A percentile compares a stretch with the other conserved stretches of the same genome.
Evolutionary conservation across 1,284 basidiomycete species (phyloP).

Genomic region (Pseudozyma tsukubaensis): DNA sequence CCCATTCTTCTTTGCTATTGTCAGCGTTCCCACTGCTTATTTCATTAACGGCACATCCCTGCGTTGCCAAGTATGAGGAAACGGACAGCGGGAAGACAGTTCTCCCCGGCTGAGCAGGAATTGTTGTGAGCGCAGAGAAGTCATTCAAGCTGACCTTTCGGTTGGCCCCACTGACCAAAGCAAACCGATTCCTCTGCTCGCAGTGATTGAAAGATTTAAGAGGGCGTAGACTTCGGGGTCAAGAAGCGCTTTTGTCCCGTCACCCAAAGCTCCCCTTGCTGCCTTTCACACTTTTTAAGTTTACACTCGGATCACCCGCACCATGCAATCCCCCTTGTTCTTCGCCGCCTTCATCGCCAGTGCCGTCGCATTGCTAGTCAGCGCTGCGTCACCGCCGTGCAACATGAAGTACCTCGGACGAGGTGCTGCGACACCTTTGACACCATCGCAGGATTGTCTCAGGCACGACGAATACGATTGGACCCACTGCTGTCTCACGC

Average conservation of each 20-base stretch:
- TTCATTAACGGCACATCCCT: background rate
- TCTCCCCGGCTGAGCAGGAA: too few relatives aligned
- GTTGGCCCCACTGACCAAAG: too few relatives aligned
- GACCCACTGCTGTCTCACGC: constrained; percentile 25
- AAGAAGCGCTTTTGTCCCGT: too few relatives aligned
- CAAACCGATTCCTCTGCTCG: too few relatives aligned
- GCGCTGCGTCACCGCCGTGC: constrained; percentile 29
- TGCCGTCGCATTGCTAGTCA: constrained; percentile 3
- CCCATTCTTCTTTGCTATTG: background rate
- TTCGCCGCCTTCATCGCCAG: constrained; percentile 1
- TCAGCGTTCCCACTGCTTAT: background rate
- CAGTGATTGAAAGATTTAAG: too few relatives aligned
- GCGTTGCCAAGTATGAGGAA: background rate
- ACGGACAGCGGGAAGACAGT: background rate
- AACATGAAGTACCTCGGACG: constrained; percentile 2
- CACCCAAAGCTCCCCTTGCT: background rate
- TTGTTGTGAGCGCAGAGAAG: too few relatives aligned
- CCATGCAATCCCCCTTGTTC: constrained; percentile 10
- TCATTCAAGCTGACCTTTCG: too few relatives aligned
- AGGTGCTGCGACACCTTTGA: constrained; percentile 1
- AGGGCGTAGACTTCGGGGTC: too few relatives aligned
- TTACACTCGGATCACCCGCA: constrained; percentile 8
- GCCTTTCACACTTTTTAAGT: background rate
- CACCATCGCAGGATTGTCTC: constrained; percentile 8
- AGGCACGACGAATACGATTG: background rate